phyloP scores from a whole-genome alignment of 495 filamentous ascomycete species.

The Penicillium bovifimosum region DNA sequence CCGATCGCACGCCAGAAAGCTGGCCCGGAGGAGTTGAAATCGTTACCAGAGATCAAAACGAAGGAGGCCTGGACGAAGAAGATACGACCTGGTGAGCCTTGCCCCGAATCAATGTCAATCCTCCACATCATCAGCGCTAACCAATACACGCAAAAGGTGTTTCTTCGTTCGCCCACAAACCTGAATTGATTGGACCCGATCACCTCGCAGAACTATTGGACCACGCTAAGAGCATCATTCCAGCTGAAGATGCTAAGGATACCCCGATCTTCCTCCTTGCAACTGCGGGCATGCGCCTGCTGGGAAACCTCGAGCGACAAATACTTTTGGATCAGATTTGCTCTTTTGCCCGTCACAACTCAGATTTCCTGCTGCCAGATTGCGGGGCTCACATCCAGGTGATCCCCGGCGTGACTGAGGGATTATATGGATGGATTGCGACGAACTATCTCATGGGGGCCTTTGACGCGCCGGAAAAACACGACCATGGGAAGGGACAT shows the following conservation, averaged over 20 bases:
- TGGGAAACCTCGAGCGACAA: constrained; percentile 66
- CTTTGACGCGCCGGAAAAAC: constrained; percentile 72
- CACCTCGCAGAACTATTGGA: constrained; percentile 73
- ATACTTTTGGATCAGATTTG: constrained; percentile 74
- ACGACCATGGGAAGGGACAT: constrained; percentile 78
- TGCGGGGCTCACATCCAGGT: constrained; percentile 89
- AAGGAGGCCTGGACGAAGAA: constrained; percentile 90
- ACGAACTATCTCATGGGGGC: constrained; percentile 96
- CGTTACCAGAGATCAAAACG: constrained; percentile 72
- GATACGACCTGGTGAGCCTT: constrained; percentile 67
- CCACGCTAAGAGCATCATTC: constrained; percentile 82
- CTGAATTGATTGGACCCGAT: constrained; percentile 69
- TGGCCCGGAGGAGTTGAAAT: constrained; percentile 53
- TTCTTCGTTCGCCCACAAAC: constrained; percentile 78
- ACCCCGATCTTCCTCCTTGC: constrained; percentile 94
- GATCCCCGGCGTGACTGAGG: constrained; percentile 95
- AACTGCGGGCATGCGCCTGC: constrained; percentile 91
- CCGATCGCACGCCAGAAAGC: constrained; percentile 59
- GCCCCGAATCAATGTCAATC: background rate
- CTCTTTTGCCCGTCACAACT: constrained; percentile 70
- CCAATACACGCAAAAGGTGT: constrained; percentile 49
- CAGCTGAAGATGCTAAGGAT: constrained; percentile 65
- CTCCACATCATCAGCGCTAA: constrained; percentile 2
- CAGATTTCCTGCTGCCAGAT: constrained; percentile 81
- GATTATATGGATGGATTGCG: constrained; percentile 97